Conservation (phyloP, 352 stramenopile genomes). For the Achlya hypogyna region DNA sequence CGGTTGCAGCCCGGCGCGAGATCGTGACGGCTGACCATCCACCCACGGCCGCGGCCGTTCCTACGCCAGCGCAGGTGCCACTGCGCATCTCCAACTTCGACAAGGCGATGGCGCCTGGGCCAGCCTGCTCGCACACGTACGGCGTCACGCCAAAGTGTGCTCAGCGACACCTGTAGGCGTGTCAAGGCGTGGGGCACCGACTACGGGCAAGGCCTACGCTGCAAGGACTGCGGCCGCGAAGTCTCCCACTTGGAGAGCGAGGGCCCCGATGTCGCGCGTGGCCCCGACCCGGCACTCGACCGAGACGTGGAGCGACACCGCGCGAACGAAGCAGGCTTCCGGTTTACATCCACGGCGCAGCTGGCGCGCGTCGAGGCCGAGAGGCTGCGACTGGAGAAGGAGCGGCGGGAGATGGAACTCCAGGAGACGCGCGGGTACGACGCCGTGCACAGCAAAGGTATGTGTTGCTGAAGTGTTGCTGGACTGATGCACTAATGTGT, state of each 20-base stretch:
- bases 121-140: constrained; percentile 7
- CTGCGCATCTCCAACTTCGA: constrained; percentile 59
- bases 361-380: constrained; percentile 46
- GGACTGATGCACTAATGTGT: neutral
- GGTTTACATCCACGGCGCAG: constrained; percentile 31
- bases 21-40: neutral
- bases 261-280: constrained; percentile 28
- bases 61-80: too few relatives aligned
- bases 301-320: constrained; percentile 42
- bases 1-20: constrained; percentile 25
- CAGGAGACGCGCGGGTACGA: constrained; percentile 51
- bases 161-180: constrained; percentile 33
- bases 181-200: constrained; percentile 60
- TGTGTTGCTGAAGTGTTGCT: neutral
- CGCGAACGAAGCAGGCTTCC: constrained; percentile 34
- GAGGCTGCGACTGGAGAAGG: constrained; percentile 58
- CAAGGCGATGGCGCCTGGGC: constrained; percentile 21
- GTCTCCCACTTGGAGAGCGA: constrained; percentile 54
- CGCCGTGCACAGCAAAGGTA: constrained; percentile 35
- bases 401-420: constrained; percentile 42
- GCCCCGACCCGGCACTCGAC: constrained; percentile 41
- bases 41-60: neutral
- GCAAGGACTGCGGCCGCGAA: constrained; percentile 62
- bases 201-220: constrained; percentile 44
- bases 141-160: constrained; percentile 26